Conservation (phyloP, 163 green algal genomes). For the Chlorella variabilis region DNA sequence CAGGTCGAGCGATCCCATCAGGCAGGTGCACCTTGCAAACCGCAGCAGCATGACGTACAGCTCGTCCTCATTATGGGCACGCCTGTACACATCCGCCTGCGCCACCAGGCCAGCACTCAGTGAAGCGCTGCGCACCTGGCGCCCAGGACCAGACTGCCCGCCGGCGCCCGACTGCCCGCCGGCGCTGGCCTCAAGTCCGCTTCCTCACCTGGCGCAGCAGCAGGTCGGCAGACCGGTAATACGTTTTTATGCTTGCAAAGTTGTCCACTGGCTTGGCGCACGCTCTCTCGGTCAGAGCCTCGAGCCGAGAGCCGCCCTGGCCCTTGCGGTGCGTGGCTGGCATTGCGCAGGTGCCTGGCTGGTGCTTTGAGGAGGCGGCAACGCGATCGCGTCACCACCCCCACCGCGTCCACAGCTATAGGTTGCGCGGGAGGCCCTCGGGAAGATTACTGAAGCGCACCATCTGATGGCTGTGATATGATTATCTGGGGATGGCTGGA, state of each 20-base stretch:
- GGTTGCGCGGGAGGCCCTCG: too few relatives aligned
- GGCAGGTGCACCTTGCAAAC: slow-evolving; percentile 69
- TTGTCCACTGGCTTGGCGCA: slow-evolving; percentile 57
- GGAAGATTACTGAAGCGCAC: too few relatives aligned
- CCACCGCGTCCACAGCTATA: background rate
- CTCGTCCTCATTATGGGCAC: slow-evolving; percentile 69
- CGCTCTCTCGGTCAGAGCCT: background rate
- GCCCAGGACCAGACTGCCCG: too few relatives aligned
- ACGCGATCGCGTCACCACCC: too few relatives aligned
- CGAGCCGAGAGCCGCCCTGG: background rate
- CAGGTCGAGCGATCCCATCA: too few relatives aligned
- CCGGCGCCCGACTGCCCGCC: too few relatives aligned
- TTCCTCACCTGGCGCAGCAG: slow-evolving; percentile 68
- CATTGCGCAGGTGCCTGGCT: background rate
- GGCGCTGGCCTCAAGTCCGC: too few relatives aligned
- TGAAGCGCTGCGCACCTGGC: background rate
- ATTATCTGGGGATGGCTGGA: too few relatives aligned
- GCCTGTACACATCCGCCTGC: slow-evolving; percentile 74
- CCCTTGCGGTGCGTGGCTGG: slow-evolving; percentile 20
- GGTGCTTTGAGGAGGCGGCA: too few relatives aligned
- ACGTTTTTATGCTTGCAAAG: slow-evolving; percentile 64
- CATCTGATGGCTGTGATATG: too few relatives aligned
- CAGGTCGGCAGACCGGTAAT: slow-evolving; percentile 68
- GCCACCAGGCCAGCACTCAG: background rate
- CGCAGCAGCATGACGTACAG: slow-evolving; percentile 88